Base-by-base conservation (phyloP, 495 filamentous ascomycete species). In the Amphirosellinia nigrospora region DNA sequence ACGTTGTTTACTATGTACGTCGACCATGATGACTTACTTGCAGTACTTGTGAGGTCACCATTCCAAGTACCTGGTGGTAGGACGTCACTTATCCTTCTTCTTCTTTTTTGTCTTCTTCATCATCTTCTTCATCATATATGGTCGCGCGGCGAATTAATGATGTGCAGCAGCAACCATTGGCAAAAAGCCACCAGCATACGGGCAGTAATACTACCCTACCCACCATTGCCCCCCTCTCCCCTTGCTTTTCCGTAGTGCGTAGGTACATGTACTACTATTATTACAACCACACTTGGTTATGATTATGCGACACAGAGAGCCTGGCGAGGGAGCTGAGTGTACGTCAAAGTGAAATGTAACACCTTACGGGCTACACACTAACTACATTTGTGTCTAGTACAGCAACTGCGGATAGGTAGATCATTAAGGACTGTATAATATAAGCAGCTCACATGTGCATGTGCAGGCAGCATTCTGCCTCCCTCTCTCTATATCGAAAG, bases 91-190 rank as follows among this genome's bases (percentile, higher is more conserved):
- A 30, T 32, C 3, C 28, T 56, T 56, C n/a, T n/a, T n/a, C n/a
- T n/a, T n/a, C n/a, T n/a, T n/a, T n/a, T n/a, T n/a, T n/a, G n/a
- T n/a, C n/a, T n/a, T n/a, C n/a, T n/a, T n/a, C n/a, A n/a, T n/a
- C n/a, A n/a, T n/a, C n/a, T n/a, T n/a, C 26, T 36, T 36, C 30
- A 58, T 36, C 36, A 34, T 34, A 46, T 45, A 53, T 52, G 66
- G 56, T 43, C 58, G 58, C 36, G 53, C 66, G 56, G 66, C 50
- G 43, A 61, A 69, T 62, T 62, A 36, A 69, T 69, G 66, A 69
- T 69, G 56, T 62, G 66, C 66, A 62, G 66, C 46, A 50, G 32
- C 46, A 50, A 21, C 43, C 66, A 58, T 64, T 58, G 64, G 52
- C 43, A 46, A 50, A 48, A 68, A 68, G 41, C 41, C 66, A 36